Base-by-base conservation (phyloP, 2,329 filamentous ascomycete species). In the Colletotrichum sansevieriae region DNA sequence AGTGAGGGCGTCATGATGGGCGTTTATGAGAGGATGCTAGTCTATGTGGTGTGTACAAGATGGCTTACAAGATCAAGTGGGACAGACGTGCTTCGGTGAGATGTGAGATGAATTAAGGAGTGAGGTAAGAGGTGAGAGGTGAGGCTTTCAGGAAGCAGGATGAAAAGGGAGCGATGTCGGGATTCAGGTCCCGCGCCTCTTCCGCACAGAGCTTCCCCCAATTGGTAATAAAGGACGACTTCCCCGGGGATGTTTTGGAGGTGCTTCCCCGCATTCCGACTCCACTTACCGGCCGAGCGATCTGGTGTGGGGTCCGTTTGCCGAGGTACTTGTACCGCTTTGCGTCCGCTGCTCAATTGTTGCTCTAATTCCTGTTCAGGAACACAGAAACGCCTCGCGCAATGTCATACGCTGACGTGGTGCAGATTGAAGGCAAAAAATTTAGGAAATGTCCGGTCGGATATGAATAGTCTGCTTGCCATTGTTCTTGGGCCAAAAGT, bases 1-100 rank as follows among this genome's bases (percentile, higher is more conserved):
- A 77, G 73, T 29, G 74, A 71, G 13, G 70, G 70, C 54, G 70
- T 64, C 70, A 71, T 71, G 29, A 15, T 52, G 44, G 59, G 44
- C n/a, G 39, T 66, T 15, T 49, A 41, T 22, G 29, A 29, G n/a
- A 13, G 11, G 9, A 46, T 43, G 63, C n/a, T 54, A 37, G 2
- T 54, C 9, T 66, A 41, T 12, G 7, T 11, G 22, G 22, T 13
- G 15, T 44, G 4, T 35, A 15, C 7, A 6, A 8, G 44, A 41
- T 22, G 46, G 33, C 39, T 25, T 52, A 18, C 11, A 20, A 56
- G 33, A 33, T 22, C 20, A 35, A 7, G 29, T 22, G 18, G 13
- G 49, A 60, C 37, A 5, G 20, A 55, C n/a, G 35, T 39, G 9
- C 11, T 20, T 18, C 12, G 25, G 49, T 37, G 35, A 54, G 11